phyloP scores from a whole-genome alignment of 768 basidiomycete species.

The Lyophyllum shimeji region DNA sequence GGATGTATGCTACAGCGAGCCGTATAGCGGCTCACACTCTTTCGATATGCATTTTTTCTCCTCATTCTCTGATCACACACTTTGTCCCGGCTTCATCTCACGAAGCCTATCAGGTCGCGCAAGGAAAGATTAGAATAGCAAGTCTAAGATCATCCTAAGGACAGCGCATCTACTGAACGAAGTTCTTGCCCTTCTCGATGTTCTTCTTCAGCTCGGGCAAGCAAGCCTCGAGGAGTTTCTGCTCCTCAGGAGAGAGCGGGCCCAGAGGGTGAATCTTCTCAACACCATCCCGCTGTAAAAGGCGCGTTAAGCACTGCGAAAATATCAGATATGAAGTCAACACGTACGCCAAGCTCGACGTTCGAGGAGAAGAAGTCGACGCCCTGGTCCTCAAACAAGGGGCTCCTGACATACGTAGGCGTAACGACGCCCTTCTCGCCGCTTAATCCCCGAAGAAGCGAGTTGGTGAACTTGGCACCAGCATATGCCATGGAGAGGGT shows the following conservation, averaged over 20 bases:
- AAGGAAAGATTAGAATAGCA: slow-evolving; percentile 5
- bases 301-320: background rate
- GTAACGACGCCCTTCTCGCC: slow-evolving; percentile 87
- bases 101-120: too few relatives aligned
- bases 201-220: slow-evolving; percentile 95
- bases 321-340: background rate
- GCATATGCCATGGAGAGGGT: slow-evolving; percentile 96
- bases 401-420: slow-evolving; percentile 88
- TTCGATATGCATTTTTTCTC: too few relatives aligned
- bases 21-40: background rate
- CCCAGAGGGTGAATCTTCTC: slow-evolving; percentile 91
- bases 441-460: slow-evolving; percentile 80
- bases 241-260: slow-evolving; percentile 73
- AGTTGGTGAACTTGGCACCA: slow-evolving; percentile 86
- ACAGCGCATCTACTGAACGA: slow-evolving; percentile 43
- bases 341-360: slow-evolving; percentile 86
- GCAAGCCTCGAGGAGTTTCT: slow-evolving; percentile 84
- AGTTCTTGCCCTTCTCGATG: slow-evolving; percentile 92
- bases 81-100: too few relatives aligned
- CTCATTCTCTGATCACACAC: too few relatives aligned
- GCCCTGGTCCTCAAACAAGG: slow-evolving; percentile 80
- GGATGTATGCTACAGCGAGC: background rate
- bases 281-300: slow-evolving; percentile 72
- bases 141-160: background rate
- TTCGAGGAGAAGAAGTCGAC: slow-evolving; percentile 94